A percentile compares a stretch with the other conserved stretches of the same genome.
Evolutionary conservation across 805 yeast genomes (phyloP).

Genomic region (Zygosaccharomyces lentus): DNA sequence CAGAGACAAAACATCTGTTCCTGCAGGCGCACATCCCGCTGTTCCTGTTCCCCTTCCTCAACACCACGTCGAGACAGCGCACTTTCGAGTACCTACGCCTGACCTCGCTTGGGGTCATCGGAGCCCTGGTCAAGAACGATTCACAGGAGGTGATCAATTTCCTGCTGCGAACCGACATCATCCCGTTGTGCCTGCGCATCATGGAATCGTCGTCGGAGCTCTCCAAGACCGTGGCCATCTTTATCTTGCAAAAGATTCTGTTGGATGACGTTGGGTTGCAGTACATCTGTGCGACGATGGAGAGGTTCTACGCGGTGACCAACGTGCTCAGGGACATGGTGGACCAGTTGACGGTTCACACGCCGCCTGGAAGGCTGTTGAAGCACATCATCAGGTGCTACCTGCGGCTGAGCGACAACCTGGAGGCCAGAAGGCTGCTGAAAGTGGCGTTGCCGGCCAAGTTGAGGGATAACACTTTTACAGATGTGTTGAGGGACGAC

Average conservation of each 20-base stretch:
- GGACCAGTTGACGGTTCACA: conserved; percentile 65
- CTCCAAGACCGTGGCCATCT: conserved; percentile 93
- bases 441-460: conserved; percentile 83
- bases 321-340: conserved; percentile 85
- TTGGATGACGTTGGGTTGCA: conserved; percentile 87
- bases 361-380: conserved; percentile 74
- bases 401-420: conserved; percentile 80
- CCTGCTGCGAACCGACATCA: conserved; percentile 89
- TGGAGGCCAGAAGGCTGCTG: conserved; percentile 84
- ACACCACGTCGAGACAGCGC: conserved; percentile 85
- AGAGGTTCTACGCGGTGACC: conserved; percentile 90
- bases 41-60: conserved; percentile 87
- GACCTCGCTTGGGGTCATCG: conserved; percentile 93
- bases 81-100: conserved; percentile 91
- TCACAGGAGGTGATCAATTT: conserved; percentile 93
- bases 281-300: conserved; percentile 92
- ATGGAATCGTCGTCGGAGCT: conserved; percentile 95
- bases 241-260: conserved; percentile 87
- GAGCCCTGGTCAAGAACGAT: conserved; percentile 93
- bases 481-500: conserved; percentile 75
- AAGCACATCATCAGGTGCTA: conserved; percentile 95
- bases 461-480: conserved; percentile 69
- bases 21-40: conserved; percentile 88
- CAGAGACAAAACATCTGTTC: conserved; percentile 80
- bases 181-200: conserved; percentile 87